Evolutionary conservation across 495 filamentous ascomycete species (phyloP), one percentile per base, ranked within the genome.

Genomic region (Saxophila tyrrhenica): DNA sequence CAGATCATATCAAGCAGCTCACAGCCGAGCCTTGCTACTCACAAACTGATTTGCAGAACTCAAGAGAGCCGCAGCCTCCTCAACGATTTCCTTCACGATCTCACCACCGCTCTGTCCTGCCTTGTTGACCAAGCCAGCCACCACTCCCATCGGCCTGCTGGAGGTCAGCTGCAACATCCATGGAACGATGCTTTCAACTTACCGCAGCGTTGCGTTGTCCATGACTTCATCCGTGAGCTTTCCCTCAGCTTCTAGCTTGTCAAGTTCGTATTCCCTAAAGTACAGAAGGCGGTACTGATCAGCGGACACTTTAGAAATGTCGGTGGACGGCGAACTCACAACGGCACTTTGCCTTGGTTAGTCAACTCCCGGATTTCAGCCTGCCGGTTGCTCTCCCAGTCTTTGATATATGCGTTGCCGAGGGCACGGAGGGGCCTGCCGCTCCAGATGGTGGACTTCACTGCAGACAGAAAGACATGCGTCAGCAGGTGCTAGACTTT

Each of bases 361-460:
- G 89, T 92, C 39, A 96, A 81, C 62, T 90, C 74, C 74, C 87
- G 89, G 70, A 97, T 94, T 73, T 97, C 91, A 8, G 77, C 70
- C 45, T 72, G 67, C 59, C 91, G 85, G 72, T 94, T 87, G 64
- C 85, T 81, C 75, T 97, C 90, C 91, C 91, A 97, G 74, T 94
- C 87, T 62, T 78, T 52, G 63, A 97, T 95, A 69, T 96, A 97
- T 9, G 79, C 60, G 72, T 96, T 97, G 62, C 80, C 91, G 61
- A 89, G 84, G 52, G 96, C 90, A 59, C 91, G 85, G 56, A 97
- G 75, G 32, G 91, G 91, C 47, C 91, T 86, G 47, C 91, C 51
- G 39, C 44, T 19, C 16, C 17, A 72, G 57, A 62, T 62, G 64
- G 48, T 63, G 66, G 63, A 72, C 70, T 61, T 71, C 65, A 45